These are phyloP conservation scores for Cladosporium sp. DNA, from an alignment of 2,329 filamentous ascomycete species.

Conservation along the genomic window DNA sequence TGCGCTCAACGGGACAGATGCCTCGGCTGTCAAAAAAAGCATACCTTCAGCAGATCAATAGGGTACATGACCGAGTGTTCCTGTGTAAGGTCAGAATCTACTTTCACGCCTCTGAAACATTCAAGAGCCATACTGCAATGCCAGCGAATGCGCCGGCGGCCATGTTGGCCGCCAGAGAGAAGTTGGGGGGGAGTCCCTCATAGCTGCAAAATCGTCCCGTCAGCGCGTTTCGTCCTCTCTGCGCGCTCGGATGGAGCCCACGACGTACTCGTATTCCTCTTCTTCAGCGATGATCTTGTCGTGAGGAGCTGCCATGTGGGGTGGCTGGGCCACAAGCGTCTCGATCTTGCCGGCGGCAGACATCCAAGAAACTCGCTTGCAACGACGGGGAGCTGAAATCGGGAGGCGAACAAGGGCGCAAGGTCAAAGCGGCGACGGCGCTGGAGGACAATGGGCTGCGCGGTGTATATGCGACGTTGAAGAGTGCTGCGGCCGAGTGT, in stretches of 20 bases:
- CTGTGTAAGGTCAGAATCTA: conserved; percentile 42
- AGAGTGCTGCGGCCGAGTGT: neutral
- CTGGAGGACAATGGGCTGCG: neutral
- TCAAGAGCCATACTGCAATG: conserved; percentile 64
- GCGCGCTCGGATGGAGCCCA: neutral
- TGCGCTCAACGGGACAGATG: neutral
- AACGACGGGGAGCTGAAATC: neutral
- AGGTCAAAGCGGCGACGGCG: neutral
- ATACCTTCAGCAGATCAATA: conserved; percentile 93
- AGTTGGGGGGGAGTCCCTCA: conserved; percentile 89
- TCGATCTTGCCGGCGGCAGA: conserved; percentile 10
- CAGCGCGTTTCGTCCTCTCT: neutral
- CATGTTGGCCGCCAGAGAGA: conserved; percentile 93
- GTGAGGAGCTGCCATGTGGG: conserved; percentile 25
- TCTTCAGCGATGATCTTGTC: conserved; percentile 27
- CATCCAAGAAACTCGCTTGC: neutral
- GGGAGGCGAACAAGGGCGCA: neutral
- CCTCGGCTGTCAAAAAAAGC: conserved; percentile 16
- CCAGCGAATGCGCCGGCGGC: conserved; percentile 92
- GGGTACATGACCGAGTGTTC: conserved; percentile 99
- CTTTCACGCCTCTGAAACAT: neutral
- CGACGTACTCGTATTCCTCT: conserved; percentile 33
- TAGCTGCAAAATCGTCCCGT: conserved; percentile 51
- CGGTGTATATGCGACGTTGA: neutral
- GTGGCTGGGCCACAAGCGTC: conserved; percentile 16